Base-by-base conservation (phyloP, 371 early-diverging fungal genomes). In the Mortierella sp. region DNA sequence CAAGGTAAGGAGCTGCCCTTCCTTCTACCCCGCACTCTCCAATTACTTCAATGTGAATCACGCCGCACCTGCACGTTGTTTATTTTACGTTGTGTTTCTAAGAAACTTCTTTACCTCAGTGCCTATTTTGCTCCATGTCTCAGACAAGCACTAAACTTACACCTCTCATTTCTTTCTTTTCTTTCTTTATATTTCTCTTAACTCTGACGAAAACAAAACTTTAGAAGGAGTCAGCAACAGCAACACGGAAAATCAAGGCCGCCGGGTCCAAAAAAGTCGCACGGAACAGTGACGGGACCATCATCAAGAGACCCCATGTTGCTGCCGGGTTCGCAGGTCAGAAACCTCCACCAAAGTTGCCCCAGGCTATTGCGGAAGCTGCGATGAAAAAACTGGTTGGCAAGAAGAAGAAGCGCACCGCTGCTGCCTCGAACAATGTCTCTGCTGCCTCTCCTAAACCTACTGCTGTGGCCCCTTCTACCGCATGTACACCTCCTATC, bases 271-370 rank as follows among this genome's bases (percentile, higher is more conserved):
- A 70, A 45, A 78, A 76, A 54, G 31, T 28, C 16, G 34, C 58
- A 9, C 16, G 65, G 28, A 84, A 74, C 65, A 75, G 47, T 45
- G 74, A 72, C 21, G 79, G 80, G 3, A n/a, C 42, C 28, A 38
- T 70, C 38, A 78, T 78, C 28, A 86, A 86, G 60, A 77, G 86
- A 7, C 86, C 86, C 16, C 86, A 86, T 57, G 86, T 86, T 0
- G 86, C 86, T 19, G 86, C 86, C 5, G 86, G 86, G 21, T 86
- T 86, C 28, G 86, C 81, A 5, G 82, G 82, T 4, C 86, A 86
- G 34, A 85, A 85, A n/a, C 86, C 86, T 14, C 86, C 86, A 54
- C 86, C 86, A 60, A 86, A 86, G 38, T 44, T 86, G 44, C 86
- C 86, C 1, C 86, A 86, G 73, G 86, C 86, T 0, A 78, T 86